Evolutionary conservation across 2,329 filamentous ascomycete species (phyloP).

Genomic region (Aspergillus felis): DNA sequence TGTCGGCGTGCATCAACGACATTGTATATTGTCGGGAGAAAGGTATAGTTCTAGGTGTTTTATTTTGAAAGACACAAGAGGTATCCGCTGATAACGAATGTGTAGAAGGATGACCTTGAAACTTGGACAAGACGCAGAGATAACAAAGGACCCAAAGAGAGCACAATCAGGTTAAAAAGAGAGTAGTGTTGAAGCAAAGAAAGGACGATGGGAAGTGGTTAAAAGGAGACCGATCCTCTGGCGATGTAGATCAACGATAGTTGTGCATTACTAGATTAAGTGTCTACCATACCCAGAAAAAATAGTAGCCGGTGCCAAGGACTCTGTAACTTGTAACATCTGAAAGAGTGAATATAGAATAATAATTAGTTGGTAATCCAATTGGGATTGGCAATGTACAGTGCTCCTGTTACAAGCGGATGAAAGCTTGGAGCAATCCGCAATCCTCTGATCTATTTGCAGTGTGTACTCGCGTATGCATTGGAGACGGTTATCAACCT

Average conservation of each 20-base stretch:
- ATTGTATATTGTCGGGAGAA: constrained; percentile 16
- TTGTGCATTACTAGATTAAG: background rate
- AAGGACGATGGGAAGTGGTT: background rate
- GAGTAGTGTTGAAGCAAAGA: background rate
- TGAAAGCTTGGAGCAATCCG: background rate
- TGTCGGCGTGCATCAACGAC: constrained; percentile 36
- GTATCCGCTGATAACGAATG: background rate
- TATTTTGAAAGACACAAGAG: constrained; percentile 1
- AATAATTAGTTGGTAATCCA: background rate
- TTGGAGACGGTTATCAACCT: background rate
- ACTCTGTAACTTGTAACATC: background rate
- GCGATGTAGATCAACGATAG: background rate
- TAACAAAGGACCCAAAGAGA: background rate
- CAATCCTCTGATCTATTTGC: background rate
- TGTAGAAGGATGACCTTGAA: background rate
- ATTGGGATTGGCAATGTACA: background rate
- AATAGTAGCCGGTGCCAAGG: background rate
- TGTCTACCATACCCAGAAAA: background rate
- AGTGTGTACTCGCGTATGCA: background rate
- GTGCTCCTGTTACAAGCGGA: background rate
- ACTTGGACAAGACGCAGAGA: background rate
- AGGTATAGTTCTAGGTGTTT: background rate
- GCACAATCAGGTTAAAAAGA: background rate
- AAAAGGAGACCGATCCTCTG: background rate
- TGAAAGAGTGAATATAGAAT: background rate